Conservation (phyloP, 1,139 yeast genomes). For the Debaryomyces sp. region DNA sequence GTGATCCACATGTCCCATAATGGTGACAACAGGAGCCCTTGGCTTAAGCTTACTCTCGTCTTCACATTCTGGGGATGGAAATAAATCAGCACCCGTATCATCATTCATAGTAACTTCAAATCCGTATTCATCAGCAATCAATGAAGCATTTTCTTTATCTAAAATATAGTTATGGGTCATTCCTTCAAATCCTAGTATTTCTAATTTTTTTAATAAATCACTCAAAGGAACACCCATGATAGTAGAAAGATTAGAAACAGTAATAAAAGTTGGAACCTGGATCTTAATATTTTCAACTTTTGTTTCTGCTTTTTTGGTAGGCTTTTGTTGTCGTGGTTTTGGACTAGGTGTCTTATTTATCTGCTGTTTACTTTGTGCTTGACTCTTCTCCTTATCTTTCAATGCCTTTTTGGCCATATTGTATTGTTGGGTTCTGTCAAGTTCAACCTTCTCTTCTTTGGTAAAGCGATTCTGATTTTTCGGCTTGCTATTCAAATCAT, state of each 20-base stretch:
- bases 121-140: conserved; percentile 89
- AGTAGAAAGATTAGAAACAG: conserved; percentile 77
- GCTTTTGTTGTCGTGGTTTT: conserved; percentile 12
- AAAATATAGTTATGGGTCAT: conserved; percentile 77
- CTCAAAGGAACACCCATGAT: conserved; percentile 67
- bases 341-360: neutral
- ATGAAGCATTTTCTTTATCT: conserved; percentile 81
- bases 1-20: conserved; percentile 99
- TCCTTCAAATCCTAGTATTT: conserved; percentile 74
- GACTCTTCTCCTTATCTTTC: conserved; percentile 14
- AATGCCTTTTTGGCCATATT: conserved; percentile 19
- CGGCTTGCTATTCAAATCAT: neutral
- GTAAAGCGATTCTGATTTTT: neutral
- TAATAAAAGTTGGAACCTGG: conserved; percentile 70
- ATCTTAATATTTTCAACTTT: conserved; percentile 36
- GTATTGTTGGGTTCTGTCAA: conserved; percentile 12
- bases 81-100: conserved; percentile 64
- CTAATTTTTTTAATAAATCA: conserved; percentile 58
- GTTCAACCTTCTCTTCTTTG: conserved; percentile 7
- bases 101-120: conserved; percentile 66
- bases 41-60: conserved; percentile 52
- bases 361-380: conserved; percentile 2
- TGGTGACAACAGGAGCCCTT: conserved; percentile 93
- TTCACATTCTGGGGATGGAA: conserved; percentile 41
- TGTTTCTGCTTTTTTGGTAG: conserved; percentile 11